phyloP scores from a whole-genome alignment of 768 basidiomycete genomes.

The Pisolithus sp. region DNA sequence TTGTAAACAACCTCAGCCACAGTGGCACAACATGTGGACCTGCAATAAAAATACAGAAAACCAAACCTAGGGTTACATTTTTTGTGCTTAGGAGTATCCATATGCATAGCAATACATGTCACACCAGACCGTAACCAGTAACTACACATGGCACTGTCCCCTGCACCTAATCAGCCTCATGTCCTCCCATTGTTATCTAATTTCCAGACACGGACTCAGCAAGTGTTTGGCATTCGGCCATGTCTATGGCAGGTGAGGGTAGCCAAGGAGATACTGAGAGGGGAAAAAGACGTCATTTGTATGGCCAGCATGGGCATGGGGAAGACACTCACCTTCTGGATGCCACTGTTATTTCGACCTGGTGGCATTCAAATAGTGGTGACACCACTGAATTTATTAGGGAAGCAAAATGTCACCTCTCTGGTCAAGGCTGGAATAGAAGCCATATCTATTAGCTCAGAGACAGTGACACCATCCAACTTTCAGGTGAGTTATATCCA shows the following conservation, averaged over 20 bases:
- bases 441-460: slow-evolving; percentile 13
- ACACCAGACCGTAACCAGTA: too few species aligned
- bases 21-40: too few species aligned
- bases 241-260: slow-evolving; percentile 20
- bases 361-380: too few species aligned
- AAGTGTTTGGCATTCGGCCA: slow-evolving; percentile 4
- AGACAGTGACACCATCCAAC: slow-evolving; percentile 11
- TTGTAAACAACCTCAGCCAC: too few species aligned
- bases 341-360: slow-evolving; percentile 21
- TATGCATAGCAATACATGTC: too few species aligned
- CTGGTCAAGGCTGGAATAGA: slow-evolving; percentile 8
- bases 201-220: neutral
- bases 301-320: slow-evolving; percentile 24
- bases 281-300: slow-evolving; percentile 17
- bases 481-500: slow-evolving; percentile 8
- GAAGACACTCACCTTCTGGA: slow-evolving; percentile 30
- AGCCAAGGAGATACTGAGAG: slow-evolving; percentile 14
- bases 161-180: too few species aligned
- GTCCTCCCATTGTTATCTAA: too few species aligned
- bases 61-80: too few species aligned
- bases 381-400: slow-evolving; percentile 21
- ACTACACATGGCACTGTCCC: too few species aligned
- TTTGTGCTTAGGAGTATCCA: too few species aligned
- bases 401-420: slow-evolving; percentile 14
- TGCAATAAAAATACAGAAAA: too few species aligned